Conservation (phyloP, 805 yeast genomes). For the Jamesozyma gamospora region DNA sequence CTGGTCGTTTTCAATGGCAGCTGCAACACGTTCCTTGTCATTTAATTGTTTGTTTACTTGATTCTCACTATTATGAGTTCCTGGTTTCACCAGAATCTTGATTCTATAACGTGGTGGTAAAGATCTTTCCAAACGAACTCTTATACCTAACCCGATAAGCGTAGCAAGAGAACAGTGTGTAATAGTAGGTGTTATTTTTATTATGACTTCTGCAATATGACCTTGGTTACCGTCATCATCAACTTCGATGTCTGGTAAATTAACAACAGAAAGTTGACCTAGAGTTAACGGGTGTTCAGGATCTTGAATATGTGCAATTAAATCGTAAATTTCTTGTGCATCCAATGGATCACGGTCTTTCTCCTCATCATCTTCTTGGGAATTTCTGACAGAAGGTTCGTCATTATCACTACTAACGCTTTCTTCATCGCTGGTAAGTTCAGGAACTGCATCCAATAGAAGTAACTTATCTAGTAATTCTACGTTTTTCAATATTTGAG, state of each 20-base stretch:
- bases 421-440: conserved; percentile 15
- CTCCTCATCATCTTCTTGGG: conserved; percentile 11
- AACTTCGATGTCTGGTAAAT: conserved; percentile 68
- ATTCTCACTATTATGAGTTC: conserved; percentile 89
- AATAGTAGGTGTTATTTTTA: conserved; percentile 90
- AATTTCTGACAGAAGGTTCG: too few species aligned
- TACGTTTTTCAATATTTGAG: conserved; percentile 20
- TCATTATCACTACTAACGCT: conserved; percentile 2
- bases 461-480: conserved; percentile 24
- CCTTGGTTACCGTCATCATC: conserved; percentile 42
- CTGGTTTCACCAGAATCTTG: conserved; percentile 71
- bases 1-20: conserved; percentile 97
- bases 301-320: conserved; percentile 79
- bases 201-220: conserved; percentile 63
- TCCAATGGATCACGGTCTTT: conserved; percentile 56
- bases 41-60: conserved; percentile 95
- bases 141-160: conserved; percentile 84
- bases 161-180: conserved; percentile 97
- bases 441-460: conserved; percentile 18
- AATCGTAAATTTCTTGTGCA: conserved; percentile 79
- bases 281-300: conserved; percentile 96
- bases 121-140: conserved; percentile 84
- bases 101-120: conserved; percentile 78
- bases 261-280: conserved; percentile 91
- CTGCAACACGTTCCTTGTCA: conserved; percentile 95